These are phyloP conservation scores for Pythium guiyangense DNA, from an alignment of 352 stramenopile genomes.

Conservation along the genomic window DNA sequence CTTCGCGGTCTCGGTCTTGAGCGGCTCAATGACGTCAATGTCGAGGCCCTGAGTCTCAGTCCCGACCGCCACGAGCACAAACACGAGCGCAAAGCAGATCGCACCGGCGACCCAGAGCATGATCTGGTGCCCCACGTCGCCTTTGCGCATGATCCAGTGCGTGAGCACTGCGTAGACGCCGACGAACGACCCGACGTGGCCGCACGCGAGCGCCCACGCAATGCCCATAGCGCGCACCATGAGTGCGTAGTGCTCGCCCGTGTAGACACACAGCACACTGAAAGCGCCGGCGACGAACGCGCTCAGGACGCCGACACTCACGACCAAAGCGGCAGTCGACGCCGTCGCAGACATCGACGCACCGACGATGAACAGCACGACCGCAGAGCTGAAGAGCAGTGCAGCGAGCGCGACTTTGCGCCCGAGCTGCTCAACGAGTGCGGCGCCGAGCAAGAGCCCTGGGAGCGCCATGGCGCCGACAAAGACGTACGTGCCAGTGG, in stretches of 20 bases:
- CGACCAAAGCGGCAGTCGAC: conserved; percentile 5
- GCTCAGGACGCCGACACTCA: conserved; percentile 19
- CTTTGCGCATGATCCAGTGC: conserved; percentile 18
- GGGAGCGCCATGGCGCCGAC: conserved; percentile 31
- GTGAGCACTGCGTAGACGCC: conserved; percentile 28
- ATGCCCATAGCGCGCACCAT: conserved; percentile 40
- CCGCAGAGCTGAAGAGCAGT: conserved; percentile 23
- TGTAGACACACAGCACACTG: conserved; percentile 29
- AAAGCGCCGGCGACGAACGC: conserved; percentile 24
- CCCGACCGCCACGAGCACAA: conserved; percentile 4
- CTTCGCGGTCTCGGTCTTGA: conserved; percentile 5
- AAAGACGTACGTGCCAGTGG: conserved; percentile 25
- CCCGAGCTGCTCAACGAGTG: conserved; percentile 30
- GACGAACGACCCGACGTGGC: conserved; percentile 35
- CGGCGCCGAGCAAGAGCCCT: conserved; percentile 33
- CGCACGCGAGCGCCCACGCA: conserved; percentile 26
- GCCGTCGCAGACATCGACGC: conserved; percentile 18
- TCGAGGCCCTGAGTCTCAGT: conserved; percentile 11
- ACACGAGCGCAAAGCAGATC: background rate
- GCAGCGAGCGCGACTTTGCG: conserved; percentile 27
- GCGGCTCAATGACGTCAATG: conserved; percentile 16
- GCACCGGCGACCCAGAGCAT: conserved; percentile 9
- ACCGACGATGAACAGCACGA: conserved; percentile 22
- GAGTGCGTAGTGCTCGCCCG: conserved; percentile 41
- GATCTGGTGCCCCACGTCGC: conserved; percentile 10